Evolutionary conservation across 192 early-diverging fungal species (phyloP), one percentile per base, ranked within the genome.

Genomic region (Linnemannia zychae): DNA sequence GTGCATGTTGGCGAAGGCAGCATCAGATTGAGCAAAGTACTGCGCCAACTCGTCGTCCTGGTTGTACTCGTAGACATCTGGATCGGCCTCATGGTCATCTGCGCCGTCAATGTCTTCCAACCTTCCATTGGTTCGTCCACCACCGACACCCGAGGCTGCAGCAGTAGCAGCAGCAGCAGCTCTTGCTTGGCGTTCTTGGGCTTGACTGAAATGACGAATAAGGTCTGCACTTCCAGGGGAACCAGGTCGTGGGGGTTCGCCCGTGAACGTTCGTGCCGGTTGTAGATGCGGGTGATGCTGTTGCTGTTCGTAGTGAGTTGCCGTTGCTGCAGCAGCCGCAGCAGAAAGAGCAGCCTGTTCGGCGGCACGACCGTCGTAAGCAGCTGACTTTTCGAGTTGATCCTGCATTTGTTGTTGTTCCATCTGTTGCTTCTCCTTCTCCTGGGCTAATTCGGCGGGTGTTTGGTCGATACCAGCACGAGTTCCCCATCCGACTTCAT

Each of bases 401-500:
- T 76, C 38, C 68, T 76, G 67, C 57, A 72, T 33, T 49, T 34
- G 47, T 38, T 75, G 82, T 31, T 78, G 48, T 48, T 76, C 80
- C 33, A 82, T 66, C 15, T 50, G 53, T n/a, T 76, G 78, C 47
- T 52, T 53, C 76, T 79, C 89, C 71, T 84, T 89, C 71, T 89
- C 88, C 40, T 87, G 79, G 2, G 81, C 87, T 65, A 87, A 63
- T 3, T 87, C 87, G 3, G 89, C 89, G 0, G 89, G 83, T 4
- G 84, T 82, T 31, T 82, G 81, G 44, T 86, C 88, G 16, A 89
- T 86, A 72, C 93, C 93, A 0, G 87, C 90, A 33, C 94, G 84
- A 34, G 93, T 95, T 31, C 94, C 94, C 94, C 94, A 95, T 12
- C 89, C 93, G 33, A 92, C 92, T 53, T 92, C 88, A 80, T 95